A percentile compares a stretch with the other conserved stretches of the same genome.
Evolutionary conservation across 2,329 filamentous ascomycete genomes (phyloP).

Genomic region (Ophiostoma novo-ulmi): DNA sequence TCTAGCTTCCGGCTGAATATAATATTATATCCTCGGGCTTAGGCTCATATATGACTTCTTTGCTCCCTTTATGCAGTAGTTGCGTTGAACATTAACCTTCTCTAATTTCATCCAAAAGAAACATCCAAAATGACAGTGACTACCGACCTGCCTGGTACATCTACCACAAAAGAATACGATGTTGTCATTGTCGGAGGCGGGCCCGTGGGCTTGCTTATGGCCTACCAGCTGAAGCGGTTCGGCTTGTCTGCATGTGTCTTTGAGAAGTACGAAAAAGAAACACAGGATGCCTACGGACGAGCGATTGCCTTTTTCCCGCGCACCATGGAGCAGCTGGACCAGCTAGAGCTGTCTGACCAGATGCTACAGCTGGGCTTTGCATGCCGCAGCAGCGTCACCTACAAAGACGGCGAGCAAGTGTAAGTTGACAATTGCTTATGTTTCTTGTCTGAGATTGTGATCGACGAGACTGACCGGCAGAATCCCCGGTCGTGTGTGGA

Average conservation of each 20-base stretch:
- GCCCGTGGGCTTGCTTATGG: constrained; percentile 43
- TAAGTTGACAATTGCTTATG: not conserved
- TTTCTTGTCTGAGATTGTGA: not conserved
- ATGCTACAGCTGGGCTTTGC: constrained; percentile 50
- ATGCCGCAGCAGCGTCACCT: constrained; percentile 46
- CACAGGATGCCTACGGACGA: constrained; percentile 49
- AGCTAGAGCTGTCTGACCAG: constrained; percentile 45
- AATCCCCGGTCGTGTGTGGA: constrained; percentile 42
- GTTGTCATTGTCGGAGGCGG: constrained; percentile 43
- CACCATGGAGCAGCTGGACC: constrained; percentile 48
- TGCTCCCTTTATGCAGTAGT: not conserved
- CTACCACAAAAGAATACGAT: constrained; percentile 20
- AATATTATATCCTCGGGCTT: not conserved
- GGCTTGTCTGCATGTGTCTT: constrained; percentile 42
- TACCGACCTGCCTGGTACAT: not conserved
- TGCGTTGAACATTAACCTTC: not conserved
- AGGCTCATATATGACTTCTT: not conserved
- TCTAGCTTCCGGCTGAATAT: not conserved
- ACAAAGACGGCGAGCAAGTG: constrained; percentile 44
- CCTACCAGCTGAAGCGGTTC: constrained; percentile 43
- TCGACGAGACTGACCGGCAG: not conserved
- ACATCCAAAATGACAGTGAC: not conserved
- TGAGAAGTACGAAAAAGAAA: constrained; percentile 45
- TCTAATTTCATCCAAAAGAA: not conserved
- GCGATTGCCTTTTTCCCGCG: constrained; percentile 51